Evolutionary conservation across 345 rosid genomes (phyloP).

Genomic region (Gossypium longicalyx): DNA sequence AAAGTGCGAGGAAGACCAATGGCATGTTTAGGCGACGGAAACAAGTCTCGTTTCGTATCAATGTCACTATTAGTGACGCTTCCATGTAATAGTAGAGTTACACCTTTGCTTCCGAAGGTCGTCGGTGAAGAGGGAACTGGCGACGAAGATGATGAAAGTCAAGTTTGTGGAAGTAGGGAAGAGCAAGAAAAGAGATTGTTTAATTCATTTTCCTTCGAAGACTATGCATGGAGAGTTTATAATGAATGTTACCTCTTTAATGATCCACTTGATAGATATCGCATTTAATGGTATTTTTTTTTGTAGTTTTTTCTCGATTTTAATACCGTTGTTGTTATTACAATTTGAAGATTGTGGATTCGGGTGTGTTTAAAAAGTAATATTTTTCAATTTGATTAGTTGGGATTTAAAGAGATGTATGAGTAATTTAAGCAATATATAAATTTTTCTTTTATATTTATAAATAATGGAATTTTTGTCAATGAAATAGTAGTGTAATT

Average conservation of each 20-base stretch:
- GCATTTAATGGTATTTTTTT: conserved; percentile 12
- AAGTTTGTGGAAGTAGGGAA: background rate
- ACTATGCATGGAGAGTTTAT: conserved; percentile 79
- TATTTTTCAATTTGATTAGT: no score
- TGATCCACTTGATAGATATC: conserved; percentile 68
- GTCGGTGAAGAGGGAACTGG: background rate
- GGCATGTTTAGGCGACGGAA: conserved; percentile 27
- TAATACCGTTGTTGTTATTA: no score
- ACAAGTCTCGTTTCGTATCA: conserved; percentile 27
- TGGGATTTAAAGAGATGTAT: no score
- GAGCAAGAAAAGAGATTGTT: conserved; percentile 29
- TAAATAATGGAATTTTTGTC: background rate
- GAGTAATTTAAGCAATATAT: no score
- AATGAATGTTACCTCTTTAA: conserved; percentile 54
- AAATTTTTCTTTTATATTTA: background rate
- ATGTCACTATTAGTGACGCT: conserved; percentile 63
- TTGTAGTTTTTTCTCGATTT: background rate
- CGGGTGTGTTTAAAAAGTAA: no score
- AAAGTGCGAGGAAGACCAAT: conserved; percentile 66
- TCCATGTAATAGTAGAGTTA: conserved; percentile 45
- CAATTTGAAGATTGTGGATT: no score
- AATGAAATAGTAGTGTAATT: background rate
- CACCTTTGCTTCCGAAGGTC: conserved; percentile 35
- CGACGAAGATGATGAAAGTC: conserved; percentile 23
- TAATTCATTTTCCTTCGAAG: conserved; percentile 58